Evolutionary conservation across 2,329 filamentous ascomycete species (phyloP), one percentile per base, ranked within the genome.

Genomic region (Pseudocercospora cruenta): DNA sequence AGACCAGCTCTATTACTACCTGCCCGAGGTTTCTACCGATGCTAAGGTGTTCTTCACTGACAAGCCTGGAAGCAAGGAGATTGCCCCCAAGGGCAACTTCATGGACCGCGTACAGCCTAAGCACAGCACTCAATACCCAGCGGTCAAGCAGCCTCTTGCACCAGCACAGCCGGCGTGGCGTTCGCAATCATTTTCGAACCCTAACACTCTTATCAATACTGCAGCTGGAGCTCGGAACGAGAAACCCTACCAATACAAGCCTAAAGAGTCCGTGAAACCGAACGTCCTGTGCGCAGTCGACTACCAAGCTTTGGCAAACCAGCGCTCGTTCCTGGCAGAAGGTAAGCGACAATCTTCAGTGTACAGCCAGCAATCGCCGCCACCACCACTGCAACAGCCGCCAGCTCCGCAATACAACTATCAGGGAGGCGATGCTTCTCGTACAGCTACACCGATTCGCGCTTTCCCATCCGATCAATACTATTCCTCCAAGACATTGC

Each of bases 11-110:
- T 98, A 94, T 92, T 87, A 93, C 80, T 98, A 97, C 77, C 85
- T 99, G 67, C 92, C 92, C 33, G 88, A 88, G 77, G 87, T 86
- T 21, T 98, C 94, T 22, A 97, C 94, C 6, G 94, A 98, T 75
- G 91, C 93, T 62, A 93, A 90, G 78, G 90, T 93, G 26, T 93
- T 96, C 77, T 99, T 95, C 80, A 96, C 94, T 4, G 91, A 95
- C 73, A 89, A 96, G 79, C 87, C 86, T 51, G 81, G 79, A 65
- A 83, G 82, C 65, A 84, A 80, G n/a, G 81, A 82, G 54, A 85
- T 92, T 78, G 92, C 92, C 66, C 81, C 84, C 1, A 89, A 86
- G 79, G 89, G 88, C 70, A 91, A 90, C 75, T 94, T 90, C 78
- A 78, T 93, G 75, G 90, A 92, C 54, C 89, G 90, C 1, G 82